These are phyloP conservation scores for Cladosporium sphaerospermum DNA, from an alignment of 2,329 filamentous ascomycete species.

Conservation along the genomic window DNA sequence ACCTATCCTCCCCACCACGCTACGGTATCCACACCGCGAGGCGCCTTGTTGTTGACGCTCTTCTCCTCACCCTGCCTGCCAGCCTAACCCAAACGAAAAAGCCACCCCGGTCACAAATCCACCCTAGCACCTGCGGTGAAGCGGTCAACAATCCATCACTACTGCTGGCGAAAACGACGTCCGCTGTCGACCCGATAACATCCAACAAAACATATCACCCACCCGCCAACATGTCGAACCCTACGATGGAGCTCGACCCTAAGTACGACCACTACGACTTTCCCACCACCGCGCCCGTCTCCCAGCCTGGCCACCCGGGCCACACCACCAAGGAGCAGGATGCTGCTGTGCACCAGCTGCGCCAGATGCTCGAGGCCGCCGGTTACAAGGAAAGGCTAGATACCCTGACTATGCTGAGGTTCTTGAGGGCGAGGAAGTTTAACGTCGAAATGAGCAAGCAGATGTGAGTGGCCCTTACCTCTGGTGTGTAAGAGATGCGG, in stretches of 20 bases:
- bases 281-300: conserved; percentile 67
- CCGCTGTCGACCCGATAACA: no score
- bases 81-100: neutral
- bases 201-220: neutral
- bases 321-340: conserved; percentile 81
- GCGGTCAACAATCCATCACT: no score
- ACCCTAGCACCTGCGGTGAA: no score
- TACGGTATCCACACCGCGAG: neutral
- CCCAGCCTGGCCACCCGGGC: conserved; percentile 74
- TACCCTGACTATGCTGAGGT: conserved; percentile 76
- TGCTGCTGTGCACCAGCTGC: conserved; percentile 80
- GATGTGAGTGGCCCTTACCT: conserved; percentile 59
- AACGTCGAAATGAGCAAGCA: conserved; percentile 75
- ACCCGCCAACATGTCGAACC: conserved; percentile 24
- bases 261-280: conserved; percentile 97
- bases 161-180: no score
- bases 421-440: conserved; percentile 86
- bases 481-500: neutral
- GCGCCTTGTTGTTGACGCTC: neutral
- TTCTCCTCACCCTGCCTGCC: neutral
- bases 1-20: neutral
- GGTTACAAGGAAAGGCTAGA: conserved; percentile 82
- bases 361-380: conserved; percentile 73
- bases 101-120: neutral
- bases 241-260: conserved; percentile 57